These are phyloP conservation scores for Saccharomyces hybrid DNA, from an alignment of 1,139 yeast species.

Conservation along the genomic window DNA sequence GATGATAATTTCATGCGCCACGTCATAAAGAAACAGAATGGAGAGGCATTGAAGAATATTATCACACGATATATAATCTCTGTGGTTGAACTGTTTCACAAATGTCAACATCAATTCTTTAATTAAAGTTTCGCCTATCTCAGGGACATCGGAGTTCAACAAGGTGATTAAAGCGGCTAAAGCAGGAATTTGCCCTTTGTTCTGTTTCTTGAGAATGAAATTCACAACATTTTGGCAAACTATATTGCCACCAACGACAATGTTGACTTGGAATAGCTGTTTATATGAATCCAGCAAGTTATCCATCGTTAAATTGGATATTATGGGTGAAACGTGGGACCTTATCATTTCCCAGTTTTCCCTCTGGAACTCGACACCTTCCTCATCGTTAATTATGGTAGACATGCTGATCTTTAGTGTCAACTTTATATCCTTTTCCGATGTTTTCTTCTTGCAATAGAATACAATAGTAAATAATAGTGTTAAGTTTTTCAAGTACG, in stretches of 20 bases:
- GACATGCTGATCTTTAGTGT: neutral
- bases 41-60: neutral
- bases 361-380: conserved; percentile 4
- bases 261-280: conserved; percentile 15
- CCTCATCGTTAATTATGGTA: neutral
- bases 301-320: conserved; percentile 7
- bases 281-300: conserved; percentile 9
- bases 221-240: conserved; percentile 8
- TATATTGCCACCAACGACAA: conserved; percentile 9
- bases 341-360: conserved; percentile 15
- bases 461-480: neutral
- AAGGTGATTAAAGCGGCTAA: conserved; percentile 52
- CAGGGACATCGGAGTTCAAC: conserved; percentile 49
- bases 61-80: neutral
- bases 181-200: conserved; percentile 37
- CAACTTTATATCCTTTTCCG: neutral
- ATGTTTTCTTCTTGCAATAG: neutral
- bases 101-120: conserved; percentile 31
- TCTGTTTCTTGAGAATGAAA: conserved; percentile 14
- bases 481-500: neutral
- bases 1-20: conserved; percentile 54
- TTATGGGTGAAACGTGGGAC: conserved; percentile 9
- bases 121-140: conserved; percentile 27
- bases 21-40: conserved; percentile 51
- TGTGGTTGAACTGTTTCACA: neutral